Evolutionary conservation across 208 protist species (phyloP).

Genomic region (Leptomonas pyrrhocoris): DNA sequence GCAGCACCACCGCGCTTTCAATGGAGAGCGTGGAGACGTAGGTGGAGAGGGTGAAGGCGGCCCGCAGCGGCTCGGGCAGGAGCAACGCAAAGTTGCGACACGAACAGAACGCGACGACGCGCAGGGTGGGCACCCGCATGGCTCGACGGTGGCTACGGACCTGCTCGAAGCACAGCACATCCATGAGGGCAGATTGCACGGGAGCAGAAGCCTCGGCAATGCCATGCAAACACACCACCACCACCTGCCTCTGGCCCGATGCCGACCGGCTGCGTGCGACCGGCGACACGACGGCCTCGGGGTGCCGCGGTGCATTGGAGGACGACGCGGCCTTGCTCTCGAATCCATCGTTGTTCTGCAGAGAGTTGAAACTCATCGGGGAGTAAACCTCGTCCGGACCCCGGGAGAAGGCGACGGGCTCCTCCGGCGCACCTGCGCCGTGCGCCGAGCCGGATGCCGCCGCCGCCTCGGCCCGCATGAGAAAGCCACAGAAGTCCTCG

Average conservation of each 20-base stretch:
- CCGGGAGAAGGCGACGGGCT: conserved; percentile 20
- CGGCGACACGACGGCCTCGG: not conserved
- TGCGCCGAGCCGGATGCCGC: conserved; percentile 22
- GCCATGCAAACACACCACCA: conserved; percentile 80
- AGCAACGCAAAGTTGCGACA: conserved; percentile 47
- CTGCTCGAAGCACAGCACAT: conserved; percentile 71
- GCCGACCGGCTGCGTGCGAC: conserved; percentile 1
- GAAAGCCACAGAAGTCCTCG: conserved; percentile 69
- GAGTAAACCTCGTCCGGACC: conserved; percentile 15
- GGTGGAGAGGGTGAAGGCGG: conserved; percentile 80
- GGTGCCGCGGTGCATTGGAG: not conserved
- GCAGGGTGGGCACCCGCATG: conserved; percentile 46
- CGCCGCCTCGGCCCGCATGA: conserved; percentile 60
- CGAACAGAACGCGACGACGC: conserved; percentile 83
- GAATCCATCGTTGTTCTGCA: not conserved
- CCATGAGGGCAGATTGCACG: conserved; percentile 73
- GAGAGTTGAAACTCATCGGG: not conserved
- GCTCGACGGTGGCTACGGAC: conserved; percentile 31
- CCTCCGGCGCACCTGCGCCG: conserved; percentile 1
- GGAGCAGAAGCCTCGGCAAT: conserved; percentile 53
- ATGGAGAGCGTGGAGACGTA: conserved; percentile 81
- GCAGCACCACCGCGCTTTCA: conserved; percentile 83
- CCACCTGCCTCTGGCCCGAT: conserved; percentile 41
- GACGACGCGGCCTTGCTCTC: not conserved
- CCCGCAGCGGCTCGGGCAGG: conserved; percentile 70